phyloP scores from a whole-genome alignment of 176 grass and related monocot species.

The Carex scoparia region DNA sequence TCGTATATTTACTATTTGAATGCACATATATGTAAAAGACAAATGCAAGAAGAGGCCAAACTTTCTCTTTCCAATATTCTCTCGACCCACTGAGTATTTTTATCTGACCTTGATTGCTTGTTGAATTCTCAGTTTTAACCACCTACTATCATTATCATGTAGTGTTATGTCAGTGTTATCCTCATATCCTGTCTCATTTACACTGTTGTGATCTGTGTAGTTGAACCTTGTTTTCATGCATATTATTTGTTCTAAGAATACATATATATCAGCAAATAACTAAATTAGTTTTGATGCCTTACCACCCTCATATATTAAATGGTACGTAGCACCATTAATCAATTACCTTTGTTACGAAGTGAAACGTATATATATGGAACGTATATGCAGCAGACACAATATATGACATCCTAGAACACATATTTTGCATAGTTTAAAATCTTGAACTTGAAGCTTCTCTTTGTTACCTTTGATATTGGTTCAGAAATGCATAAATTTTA shows the following conservation, averaged over 20 bases:
- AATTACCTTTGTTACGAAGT: background rate
- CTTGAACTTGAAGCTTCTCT: background rate
- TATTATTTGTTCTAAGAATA: background rate
- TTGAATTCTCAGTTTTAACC: constrained; percentile 16
- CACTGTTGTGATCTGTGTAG: background rate
- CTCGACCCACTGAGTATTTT: background rate
- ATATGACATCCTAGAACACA: background rate
- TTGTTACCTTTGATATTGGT: background rate
- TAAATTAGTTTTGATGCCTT: background rate
- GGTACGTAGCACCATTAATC: background rate
- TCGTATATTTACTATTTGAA: background rate
- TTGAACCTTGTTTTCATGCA: background rate
- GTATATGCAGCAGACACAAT: background rate
- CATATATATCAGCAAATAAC: background rate
- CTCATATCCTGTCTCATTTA: background rate
- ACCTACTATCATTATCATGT: background rate
- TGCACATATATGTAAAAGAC: constrained; percentile 13
- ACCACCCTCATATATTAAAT: background rate
- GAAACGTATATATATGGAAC: too few relatives aligned
- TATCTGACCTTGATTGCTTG: constrained; percentile 14
- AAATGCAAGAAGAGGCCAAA: constrained; percentile 26
- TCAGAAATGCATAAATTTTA: background rate
- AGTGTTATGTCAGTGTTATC: background rate
- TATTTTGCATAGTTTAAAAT: background rate
- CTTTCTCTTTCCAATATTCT: constrained; percentile 23